A percentile compares a stretch with the other conserved stretches of the same genome.
Evolutionary conservation across 2,329 filamentous ascomycete species (phyloP).

Genomic region (Tympanopsis confertula): DNA sequence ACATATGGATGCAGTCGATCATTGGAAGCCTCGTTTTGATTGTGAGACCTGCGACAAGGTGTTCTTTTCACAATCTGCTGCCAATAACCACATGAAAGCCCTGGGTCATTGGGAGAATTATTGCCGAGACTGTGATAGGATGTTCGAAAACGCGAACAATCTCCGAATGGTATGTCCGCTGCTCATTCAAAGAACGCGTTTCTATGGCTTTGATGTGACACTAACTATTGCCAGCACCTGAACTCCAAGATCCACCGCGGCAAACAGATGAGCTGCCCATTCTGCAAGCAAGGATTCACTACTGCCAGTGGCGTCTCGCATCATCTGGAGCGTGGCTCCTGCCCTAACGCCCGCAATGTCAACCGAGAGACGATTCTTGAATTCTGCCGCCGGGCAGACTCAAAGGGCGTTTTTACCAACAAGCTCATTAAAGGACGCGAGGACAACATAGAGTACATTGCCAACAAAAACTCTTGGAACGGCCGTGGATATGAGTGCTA

Average conservation of each 20-base stretch:
- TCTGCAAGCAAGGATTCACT: slow-evolving; percentile 32
- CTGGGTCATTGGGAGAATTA: slow-evolving; percentile 14
- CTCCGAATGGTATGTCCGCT: slow-evolving; percentile 6
- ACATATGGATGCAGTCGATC: slow-evolving; percentile 16
- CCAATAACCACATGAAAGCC: slow-evolving; percentile 13
- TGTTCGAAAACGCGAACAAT: slow-evolving; percentile 17
- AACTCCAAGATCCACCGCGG: slow-evolving; percentile 37
- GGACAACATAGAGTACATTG: slow-evolving; percentile 19
- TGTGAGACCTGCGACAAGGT: slow-evolving; percentile 15
- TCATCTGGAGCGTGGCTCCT: slow-evolving; percentile 44
- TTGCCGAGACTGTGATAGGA: slow-evolving; percentile 14
- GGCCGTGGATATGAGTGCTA: slow-evolving; percentile 35
- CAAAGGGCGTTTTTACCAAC: slow-evolving; percentile 33
- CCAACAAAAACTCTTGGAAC: slow-evolving; percentile 30
- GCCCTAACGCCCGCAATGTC: slow-evolving; percentile 27
- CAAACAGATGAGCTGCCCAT: slow-evolving; percentile 34
- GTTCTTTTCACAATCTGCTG: slow-evolving; percentile 8
- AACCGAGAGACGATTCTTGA: slow-evolving; percentile 35
- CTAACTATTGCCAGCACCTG: slow-evolving; percentile 36
- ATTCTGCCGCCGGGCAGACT: slow-evolving; percentile 31
- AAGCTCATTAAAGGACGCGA: slow-evolving; percentile 34
- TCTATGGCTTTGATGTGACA: not conserved
- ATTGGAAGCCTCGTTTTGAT: slow-evolving; percentile 11
- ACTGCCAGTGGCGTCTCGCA: slow-evolving; percentile 40
- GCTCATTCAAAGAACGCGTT: not conserved